Conservation (phyloP, 805 yeast species). For the Saccharomycopsis lassenensis region DNA sequence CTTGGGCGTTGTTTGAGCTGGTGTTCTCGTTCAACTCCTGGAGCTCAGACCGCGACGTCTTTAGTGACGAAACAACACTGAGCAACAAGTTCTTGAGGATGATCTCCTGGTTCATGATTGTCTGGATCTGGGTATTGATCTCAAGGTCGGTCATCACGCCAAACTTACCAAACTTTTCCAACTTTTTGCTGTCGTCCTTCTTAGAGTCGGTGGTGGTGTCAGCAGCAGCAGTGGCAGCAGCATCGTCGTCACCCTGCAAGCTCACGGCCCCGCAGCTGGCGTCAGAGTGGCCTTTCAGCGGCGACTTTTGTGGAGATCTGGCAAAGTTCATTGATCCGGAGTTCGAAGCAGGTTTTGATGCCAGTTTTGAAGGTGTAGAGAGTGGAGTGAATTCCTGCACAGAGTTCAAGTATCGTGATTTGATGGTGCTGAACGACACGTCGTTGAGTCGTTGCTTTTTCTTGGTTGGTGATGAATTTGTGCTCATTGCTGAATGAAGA, state of each 20-base stretch:
- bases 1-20: conserved; percentile 8
- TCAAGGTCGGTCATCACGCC: conserved; percentile 15
- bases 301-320: no score
- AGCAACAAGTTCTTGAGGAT: conserved; percentile 13
- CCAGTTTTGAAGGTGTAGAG: no score
- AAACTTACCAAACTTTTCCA: conserved; percentile 1
- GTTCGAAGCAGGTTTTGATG: no score
- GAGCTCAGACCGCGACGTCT: conserved; percentile 5
- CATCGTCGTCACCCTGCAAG: no score
- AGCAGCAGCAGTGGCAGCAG: no score
- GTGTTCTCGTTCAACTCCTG: conserved; percentile 5
- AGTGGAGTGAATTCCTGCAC: neutral
- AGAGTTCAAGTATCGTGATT: conserved; percentile 5
- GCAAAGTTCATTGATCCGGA: no score
- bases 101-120: conserved; percentile 13
- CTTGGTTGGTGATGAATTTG: neutral
- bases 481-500: no score
- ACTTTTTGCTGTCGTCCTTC: neutral
- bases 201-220: no score
- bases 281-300: no score
- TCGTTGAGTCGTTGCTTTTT: conserved; percentile 5
- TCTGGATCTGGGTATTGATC: conserved; percentile 8
- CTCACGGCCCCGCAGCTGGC: no score
- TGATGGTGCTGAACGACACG: conserved; percentile 4
- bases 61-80: conserved; percentile 7